Percentiles rank a stretch among this genome's conserved stretches.
Evolutionary conservation across 1,139 yeast genomes (phyloP).

Genomic region (Blastobotrys arbuscula): DNA sequence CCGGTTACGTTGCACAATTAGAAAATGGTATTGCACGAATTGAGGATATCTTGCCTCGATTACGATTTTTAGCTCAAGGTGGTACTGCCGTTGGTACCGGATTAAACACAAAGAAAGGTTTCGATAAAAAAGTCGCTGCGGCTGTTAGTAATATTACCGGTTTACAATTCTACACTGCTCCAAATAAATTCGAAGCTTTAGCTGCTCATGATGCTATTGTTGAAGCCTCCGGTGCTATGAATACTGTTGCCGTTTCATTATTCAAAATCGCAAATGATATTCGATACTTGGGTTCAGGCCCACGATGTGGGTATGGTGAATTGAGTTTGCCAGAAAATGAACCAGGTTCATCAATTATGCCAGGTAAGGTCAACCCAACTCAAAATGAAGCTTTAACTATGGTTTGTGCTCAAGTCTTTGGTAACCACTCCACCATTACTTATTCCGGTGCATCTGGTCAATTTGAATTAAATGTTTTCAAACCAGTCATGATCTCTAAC

Average conservation of each 20-base stretch:
- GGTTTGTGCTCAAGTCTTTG: conserved; percentile 97
- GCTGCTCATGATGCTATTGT: conserved; percentile 99
- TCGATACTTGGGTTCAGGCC: conserved; percentile 97
- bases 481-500: conserved; percentile 92
- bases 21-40: conserved; percentile 86
- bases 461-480: conserved; percentile 95
- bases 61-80: conserved; percentile 90
- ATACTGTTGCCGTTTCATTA: conserved; percentile 88
- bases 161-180: conserved; percentile 84
- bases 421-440: conserved; percentile 91
- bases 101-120: conserved; percentile 86
- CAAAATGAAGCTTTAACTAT: conserved; percentile 98
- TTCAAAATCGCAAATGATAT: conserved; percentile 97
- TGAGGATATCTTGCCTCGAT: conserved; percentile 66
- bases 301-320: conserved; percentile 99
- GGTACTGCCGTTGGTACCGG: conserved; percentile 99
- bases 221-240: conserved; percentile 94
- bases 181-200: conserved; percentile 96
- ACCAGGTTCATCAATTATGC: conserved; percentile 99
- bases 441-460: conserved; percentile 98
- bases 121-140: conserved; percentile 75
- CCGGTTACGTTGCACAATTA: conserved; percentile 92
- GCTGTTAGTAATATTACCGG: conserved; percentile 82
- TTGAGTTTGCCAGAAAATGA: conserved; percentile 93
- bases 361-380: conserved; percentile 98